phyloP scores from a whole-genome alignment of 2,329 filamentous ascomycete species.

The Colletotrichum sublineola region DNA sequence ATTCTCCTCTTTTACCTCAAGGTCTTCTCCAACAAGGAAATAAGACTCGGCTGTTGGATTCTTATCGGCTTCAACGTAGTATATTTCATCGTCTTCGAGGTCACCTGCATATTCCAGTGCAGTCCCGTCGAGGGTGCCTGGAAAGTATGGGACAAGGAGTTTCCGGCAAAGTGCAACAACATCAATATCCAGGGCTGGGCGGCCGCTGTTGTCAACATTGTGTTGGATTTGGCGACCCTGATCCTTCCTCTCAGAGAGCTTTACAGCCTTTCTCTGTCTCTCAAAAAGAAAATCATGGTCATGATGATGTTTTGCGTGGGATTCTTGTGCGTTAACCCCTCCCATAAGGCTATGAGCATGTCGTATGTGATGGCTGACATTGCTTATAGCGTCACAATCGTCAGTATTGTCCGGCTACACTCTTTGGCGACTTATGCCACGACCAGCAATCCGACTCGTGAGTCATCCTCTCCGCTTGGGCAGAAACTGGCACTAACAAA shows the following conservation, averaged over 20 bases:
- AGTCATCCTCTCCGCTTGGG: background rate
- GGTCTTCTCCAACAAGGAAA: conserved; percentile 48
- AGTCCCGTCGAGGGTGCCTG: conserved; percentile 30
- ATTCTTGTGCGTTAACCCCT: conserved; percentile 46
- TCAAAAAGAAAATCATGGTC: conserved; percentile 59
- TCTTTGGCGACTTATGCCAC: conserved; percentile 37
- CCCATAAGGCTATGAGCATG: background rate
- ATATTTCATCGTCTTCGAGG: conserved; percentile 46
- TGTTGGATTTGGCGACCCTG: conserved; percentile 50
- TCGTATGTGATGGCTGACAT: background rate
- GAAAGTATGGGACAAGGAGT: conserved; percentile 47
- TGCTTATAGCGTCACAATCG: conserved; percentile 49
- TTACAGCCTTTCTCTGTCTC: conserved; percentile 53
- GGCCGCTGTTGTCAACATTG: conserved; percentile 50
- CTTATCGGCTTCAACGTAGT: conserved; percentile 46
- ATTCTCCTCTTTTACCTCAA: conserved; percentile 52
- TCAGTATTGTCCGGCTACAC: conserved; percentile 51
- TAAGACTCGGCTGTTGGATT: conserved; percentile 46
- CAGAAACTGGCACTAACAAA: conserved; percentile 49
- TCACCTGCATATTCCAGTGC: conserved; percentile 47
- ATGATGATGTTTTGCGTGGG: conserved; percentile 61
- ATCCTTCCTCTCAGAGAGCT: conserved; percentile 57
- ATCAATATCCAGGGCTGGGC: conserved; percentile 50
- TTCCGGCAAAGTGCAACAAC: conserved; percentile 48
- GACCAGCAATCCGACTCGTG: conserved; percentile 44